Evolutionary conservation across 495 filamentous ascomycete genomes (phyloP), one percentile per base, ranked within the genome.

Genomic region (Margaritispora aquatica): DNA sequence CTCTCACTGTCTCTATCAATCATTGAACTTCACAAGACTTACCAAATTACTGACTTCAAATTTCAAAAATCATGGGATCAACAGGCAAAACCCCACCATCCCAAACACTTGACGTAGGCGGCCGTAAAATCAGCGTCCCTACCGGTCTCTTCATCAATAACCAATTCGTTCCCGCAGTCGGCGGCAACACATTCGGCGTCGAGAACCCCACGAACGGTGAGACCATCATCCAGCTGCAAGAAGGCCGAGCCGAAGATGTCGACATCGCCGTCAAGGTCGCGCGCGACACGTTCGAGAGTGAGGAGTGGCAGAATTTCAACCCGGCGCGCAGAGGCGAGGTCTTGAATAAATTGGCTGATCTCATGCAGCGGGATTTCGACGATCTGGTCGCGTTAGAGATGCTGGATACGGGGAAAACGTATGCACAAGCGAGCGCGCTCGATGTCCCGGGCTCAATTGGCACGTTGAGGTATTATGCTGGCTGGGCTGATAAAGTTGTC

Each of bases 321-420:
- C 75, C 80, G 17, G 84, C 86, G 0, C 86, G 88, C 48, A 84
- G 91, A 31, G 90, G 89, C 20, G 75, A 73, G 10, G 69, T 96
- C 64, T 80, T 97, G 81, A 69, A 73, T 59, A 92, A 87, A 71
- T 77, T 97, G 29, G 87, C 88, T n/a, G 84, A 87, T 57, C 73
- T 96, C 34, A 75, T 92, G 24, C 78, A 89, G 54, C 64, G 88
- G 72, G 76, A 96, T 71, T 78, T 78, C 57, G 87, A 92, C 68
- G 79, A 77, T 0, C 75, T 96, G 23, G 90, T 90, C 54, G 91
- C 89, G 5, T 89, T 97, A 51, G 91, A 96, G 75, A 88, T 88
- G 0, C 92, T 91, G 83, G 92, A 96, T 70, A 96, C 94, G 68
- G 92, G 91, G 62, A 95, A 96, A 72, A 88, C 91, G 0, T 92